These are phyloP conservation scores for Xylaria sp. DNA, from an alignment of 2,329 filamentous ascomycete genomes.

Conservation along the genomic window DNA sequence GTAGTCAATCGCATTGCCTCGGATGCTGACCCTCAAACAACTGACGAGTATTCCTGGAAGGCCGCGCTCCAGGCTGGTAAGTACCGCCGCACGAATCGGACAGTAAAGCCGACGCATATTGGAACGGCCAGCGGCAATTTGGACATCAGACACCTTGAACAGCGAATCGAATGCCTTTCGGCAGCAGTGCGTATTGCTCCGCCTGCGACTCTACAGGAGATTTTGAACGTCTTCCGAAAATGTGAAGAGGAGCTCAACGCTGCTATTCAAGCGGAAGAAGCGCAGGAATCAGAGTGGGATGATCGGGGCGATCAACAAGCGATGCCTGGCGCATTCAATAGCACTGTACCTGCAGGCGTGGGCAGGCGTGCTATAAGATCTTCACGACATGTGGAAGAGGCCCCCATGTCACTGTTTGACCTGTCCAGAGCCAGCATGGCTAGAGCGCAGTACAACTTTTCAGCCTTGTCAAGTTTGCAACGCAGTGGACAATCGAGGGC, in stretches of 20 bases:
- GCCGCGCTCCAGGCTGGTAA: constrained; percentile 80
- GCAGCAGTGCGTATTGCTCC: constrained; percentile 78
- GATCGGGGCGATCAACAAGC: constrained; percentile 64
- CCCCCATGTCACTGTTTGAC: constrained; percentile 70
- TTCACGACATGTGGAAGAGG: constrained; percentile 50
- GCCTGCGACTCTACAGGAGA: constrained; percentile 70
- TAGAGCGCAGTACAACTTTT: constrained; percentile 63
- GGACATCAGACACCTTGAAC: constrained; percentile 75
- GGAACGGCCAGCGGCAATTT: constrained; percentile 64
- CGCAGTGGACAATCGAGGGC: constrained; percentile 48
- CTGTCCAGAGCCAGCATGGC: constrained; percentile 65
- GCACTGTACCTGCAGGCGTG: constrained; percentile 41
- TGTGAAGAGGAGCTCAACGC: constrained; percentile 79
- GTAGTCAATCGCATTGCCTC: constrained; percentile 71
- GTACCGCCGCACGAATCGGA: constrained; percentile 64
- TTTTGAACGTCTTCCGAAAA: constrained; percentile 74
- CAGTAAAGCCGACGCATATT: constrained; percentile 62
- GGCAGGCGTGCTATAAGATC: constrained; percentile 39
- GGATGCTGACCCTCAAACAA: constrained; percentile 36
- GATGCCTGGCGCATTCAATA: constrained; percentile 61
- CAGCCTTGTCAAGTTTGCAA: constrained; percentile 59
- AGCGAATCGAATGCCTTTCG: constrained; percentile 80
- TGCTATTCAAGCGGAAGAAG: constrained; percentile 69
- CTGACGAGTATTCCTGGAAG: constrained; percentile 77
- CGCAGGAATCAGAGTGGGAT: constrained; percentile 74